Evolutionary conservation across 176 grass and related monocot species (phyloP), one percentile per base, ranked within the genome.

Genomic region (Musa itinerans): DNA sequence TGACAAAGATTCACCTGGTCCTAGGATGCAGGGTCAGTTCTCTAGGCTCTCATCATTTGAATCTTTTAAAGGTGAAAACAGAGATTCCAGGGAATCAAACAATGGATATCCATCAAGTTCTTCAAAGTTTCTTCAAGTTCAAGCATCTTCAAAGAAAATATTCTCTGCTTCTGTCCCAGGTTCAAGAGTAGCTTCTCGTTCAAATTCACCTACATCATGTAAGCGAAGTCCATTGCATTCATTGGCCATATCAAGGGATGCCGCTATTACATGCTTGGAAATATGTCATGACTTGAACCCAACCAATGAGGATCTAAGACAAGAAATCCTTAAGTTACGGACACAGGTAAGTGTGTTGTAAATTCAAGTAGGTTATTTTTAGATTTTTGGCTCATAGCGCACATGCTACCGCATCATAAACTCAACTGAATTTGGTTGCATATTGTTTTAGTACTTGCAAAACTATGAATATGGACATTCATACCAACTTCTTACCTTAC

Each of bases 31-130:
- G 15, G 71, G 75, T 55, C 64, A 69, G 11, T 69, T 90, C 10
- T 89, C 80, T 79, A 80, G 78, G 75, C 67, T 93, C 68, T 80
- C 85, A 27, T 87, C 66, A 50, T 75, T 72, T 12, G 87, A 93
- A 50, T 83, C 87, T 14, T 83, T 76, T 65, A 88, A 86, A 76
- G 57, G 34, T 43, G 78, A 78, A 77, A 78, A 21, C 43, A 87
- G 74, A 73, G 68, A 67, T 19, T 63, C 78, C 53, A 78, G 50
- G 61, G 57, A 79, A 21, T 63, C 59, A 52, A 81, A 67, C 69
- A 87, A 68, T 68, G 79, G 71, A 23, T 87, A 83, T 29, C 74
- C 79, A 65, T 27, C 79, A 73, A 73, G 43, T 65, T 75, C 79
- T 81, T 81, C 79, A 68, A 87, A 79, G 68, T 65, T 81, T 16